Evolutionary conservation across 2,329 filamentous ascomycete species (phyloP), one percentile per base, ranked within the genome.

Genomic region (Fusarium chaquense): DNA sequence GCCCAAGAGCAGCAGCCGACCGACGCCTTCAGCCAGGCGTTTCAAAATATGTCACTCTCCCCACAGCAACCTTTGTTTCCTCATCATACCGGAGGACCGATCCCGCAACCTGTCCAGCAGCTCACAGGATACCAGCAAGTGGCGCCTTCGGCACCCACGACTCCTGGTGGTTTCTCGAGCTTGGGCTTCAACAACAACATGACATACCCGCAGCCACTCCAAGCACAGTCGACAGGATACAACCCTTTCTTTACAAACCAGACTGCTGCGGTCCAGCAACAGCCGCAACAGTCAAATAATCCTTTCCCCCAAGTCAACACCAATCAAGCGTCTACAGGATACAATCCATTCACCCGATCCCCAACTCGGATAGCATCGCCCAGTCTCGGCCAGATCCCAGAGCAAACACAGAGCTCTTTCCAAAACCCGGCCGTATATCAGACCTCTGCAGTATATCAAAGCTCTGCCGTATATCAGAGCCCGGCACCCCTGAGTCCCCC

Each of bases 11-110:
- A 53, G 49, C 69, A 75, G 15, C 70, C 63, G 32, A 46, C 73
- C 11, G 79, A 81, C 47, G 62, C 73, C 13, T 79, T 94, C 20
- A 88, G 89, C 67, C 88, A 91, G 72, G 89, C 91, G 1, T 92
- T 97, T 75, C 90, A 94, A 76, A 89, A 87, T 67, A 85, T 97
- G 79, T 89, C 92, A 38, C 81, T 97, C 3, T 88, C 88, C 26
- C 78, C 78, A 51, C 65, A 81, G 41, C 88, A 89, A 70, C 87
- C 88, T 38, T 82, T 94, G 32, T 94, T 94, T 76, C 91, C 92
- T 10, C 89, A 94, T 74, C 89, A 90, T 56, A 94, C 92, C 2
- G 91, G 92, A 56, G 92, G 88, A 24, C 68, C 85, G 70, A 81
- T 78, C 67, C 78, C 79, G 18, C 84, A 82, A 70, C 75, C 82